A percentile compares a stretch with the other conserved stretches of the same genome.
Evolutionary conservation across 352 stramenopile genomes (phyloP).

Genomic region (Phytophthora agathidicida): DNA sequence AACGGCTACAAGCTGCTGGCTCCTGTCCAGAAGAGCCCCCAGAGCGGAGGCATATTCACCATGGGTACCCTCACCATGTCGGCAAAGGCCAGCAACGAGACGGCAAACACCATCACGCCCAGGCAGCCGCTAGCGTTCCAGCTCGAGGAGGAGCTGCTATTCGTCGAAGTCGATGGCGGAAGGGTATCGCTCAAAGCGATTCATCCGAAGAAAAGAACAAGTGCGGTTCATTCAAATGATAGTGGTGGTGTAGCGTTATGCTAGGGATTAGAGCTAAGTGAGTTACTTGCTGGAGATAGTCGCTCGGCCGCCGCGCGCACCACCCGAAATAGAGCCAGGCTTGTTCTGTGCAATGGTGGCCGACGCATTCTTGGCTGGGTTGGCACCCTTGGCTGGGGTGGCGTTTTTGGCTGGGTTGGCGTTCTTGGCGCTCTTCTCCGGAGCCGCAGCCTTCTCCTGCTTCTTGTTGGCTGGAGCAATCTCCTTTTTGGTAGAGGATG

Average conservation of each 20-base stretch:
- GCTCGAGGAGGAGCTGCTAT: constrained; percentile 53
- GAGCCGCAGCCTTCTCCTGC: background rate
- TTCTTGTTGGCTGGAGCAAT: background rate
- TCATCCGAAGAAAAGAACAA: no score
- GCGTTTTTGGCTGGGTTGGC: background rate
- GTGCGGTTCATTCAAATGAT: background rate
- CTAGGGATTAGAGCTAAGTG: no score
- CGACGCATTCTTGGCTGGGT: constrained; percentile 4
- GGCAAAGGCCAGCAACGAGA: constrained; percentile 49
- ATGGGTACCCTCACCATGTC: constrained; percentile 64
- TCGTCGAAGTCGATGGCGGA: constrained; percentile 41
- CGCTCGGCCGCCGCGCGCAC: constrained; percentile 4
- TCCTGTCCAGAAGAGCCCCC: constrained; percentile 46
- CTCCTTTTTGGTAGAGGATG: background rate
- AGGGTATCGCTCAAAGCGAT: no score
- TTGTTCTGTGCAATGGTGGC: background rate
- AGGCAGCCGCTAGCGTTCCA: constrained; percentile 59
- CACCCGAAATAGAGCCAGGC: constrained; percentile 11
- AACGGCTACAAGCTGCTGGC: constrained; percentile 63
- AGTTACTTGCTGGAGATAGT: no score
- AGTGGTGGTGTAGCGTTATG: background rate
- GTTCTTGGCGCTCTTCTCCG: constrained; percentile 13
- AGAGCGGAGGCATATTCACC: constrained; percentile 62
- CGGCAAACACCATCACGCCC: constrained; percentile 37
- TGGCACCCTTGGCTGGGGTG: constrained; percentile 5